Percentiles rank a stretch among this genome's conserved stretches.
Conservation (phyloP, 176 grass and related monocot species). For the Cocos nucifera region DNA sequence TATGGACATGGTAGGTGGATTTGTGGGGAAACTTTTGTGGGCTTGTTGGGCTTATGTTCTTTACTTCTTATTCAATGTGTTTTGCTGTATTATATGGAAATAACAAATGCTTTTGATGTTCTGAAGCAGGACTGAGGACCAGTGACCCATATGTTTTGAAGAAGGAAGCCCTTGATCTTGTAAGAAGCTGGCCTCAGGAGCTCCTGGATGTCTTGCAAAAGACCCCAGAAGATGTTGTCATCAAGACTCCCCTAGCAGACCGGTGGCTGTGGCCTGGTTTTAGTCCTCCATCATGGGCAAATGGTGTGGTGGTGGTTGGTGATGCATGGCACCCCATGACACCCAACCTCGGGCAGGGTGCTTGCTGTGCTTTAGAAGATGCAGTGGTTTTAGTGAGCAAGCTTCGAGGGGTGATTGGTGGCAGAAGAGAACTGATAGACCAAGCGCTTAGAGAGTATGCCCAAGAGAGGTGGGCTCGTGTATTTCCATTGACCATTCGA, state of each 20-base stretch:
- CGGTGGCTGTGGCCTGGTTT: constrained; percentile 82
- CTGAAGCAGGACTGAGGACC: constrained; percentile 41
- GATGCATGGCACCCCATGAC: constrained; percentile 99
- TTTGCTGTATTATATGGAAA: no score
- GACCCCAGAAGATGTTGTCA: constrained; percentile 46
- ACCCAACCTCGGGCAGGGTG: constrained; percentile 88
- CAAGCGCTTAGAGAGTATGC: constrained; percentile 48
- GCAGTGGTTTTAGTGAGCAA: constrained; percentile 56
- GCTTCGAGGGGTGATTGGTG: constrained; percentile 20
- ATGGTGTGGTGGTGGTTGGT: constrained; percentile 57
- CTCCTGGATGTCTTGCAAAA: constrained; percentile 52
- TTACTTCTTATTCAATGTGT: no score
- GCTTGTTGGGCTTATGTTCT: no score
- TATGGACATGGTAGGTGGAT: no score
- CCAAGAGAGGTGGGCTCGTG: constrained; percentile 54
- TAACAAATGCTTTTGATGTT: not conserved
- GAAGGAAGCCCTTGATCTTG: constrained; percentile 57
- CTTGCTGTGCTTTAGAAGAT: constrained; percentile 88
- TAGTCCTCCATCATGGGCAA: constrained; percentile 32
- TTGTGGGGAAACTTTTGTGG: no score
- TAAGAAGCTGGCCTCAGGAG: constrained; percentile 56
- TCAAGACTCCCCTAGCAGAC: constrained; percentile 77
- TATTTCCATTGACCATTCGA: constrained; percentile 66
- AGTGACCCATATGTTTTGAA: constrained; percentile 46
- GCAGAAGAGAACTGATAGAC: constrained; percentile 1